Evolutionary conservation across 164 flowering plant species (phyloP).

Genomic region (Pachysandra terminalis): DNA sequence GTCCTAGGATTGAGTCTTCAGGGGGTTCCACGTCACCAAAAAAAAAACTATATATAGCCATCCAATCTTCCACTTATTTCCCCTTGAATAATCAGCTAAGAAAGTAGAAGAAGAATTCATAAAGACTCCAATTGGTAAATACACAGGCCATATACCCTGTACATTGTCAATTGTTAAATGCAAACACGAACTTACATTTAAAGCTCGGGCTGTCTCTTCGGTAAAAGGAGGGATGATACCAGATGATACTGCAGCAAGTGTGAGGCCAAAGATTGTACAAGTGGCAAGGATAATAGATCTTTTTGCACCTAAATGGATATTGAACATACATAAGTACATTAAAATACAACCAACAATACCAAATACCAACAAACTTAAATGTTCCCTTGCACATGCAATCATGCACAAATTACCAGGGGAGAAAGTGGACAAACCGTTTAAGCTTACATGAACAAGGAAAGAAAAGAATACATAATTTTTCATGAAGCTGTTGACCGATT

Average conservation of each 20-base stretch:
- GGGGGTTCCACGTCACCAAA: too few species aligned
- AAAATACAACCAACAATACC: too few species aligned
- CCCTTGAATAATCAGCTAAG: not conserved
- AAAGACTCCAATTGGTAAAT: not conserved
- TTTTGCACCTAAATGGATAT: slow-evolving; percentile 55
- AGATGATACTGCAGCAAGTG: slow-evolving; percentile 47
- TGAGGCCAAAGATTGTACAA: slow-evolving; percentile 47
- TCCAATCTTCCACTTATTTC: not conserved
- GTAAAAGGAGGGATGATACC: slow-evolving; percentile 71
- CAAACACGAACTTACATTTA: slow-evolving; percentile 57
- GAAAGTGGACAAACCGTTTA: not conserved
- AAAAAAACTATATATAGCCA: not conserved
- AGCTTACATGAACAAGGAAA: not conserved
- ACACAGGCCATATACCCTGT: not conserved
- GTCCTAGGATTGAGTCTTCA: too few species aligned
- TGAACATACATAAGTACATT: not conserved
- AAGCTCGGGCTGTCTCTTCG: slow-evolving; percentile 72
- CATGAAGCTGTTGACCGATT: not conserved
- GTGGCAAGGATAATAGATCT: slow-evolving; percentile 39
- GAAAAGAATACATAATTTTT: too few species aligned
- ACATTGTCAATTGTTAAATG: not conserved
- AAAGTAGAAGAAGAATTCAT: not conserved
- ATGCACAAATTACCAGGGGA: too few species aligned
- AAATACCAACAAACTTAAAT: not conserved
- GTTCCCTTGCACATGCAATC: too few species aligned